Percentiles rank a stretch among this genome's conserved stretches.
phyloP scores from a whole-genome alignment of 2,329 filamentous ascomycete species.

The Trichoderma asperellum region DNA sequence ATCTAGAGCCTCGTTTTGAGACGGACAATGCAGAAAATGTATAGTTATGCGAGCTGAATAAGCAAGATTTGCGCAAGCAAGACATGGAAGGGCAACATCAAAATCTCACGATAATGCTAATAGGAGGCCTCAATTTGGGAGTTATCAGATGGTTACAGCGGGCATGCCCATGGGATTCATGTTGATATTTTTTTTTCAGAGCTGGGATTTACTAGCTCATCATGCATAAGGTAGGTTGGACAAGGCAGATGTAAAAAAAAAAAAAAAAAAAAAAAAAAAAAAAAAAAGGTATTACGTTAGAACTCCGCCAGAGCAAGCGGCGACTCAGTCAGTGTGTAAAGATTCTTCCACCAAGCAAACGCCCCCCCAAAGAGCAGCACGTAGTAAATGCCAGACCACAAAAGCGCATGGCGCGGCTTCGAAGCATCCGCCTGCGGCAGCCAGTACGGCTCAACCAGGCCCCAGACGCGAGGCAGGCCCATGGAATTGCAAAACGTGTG shows the following conservation, averaged over 20 bases:
- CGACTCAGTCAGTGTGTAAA: conserved; percentile 72
- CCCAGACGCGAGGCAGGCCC: conserved; percentile 86
- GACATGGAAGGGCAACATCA: conserved; percentile 7
- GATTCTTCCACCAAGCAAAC: conserved; percentile 67
- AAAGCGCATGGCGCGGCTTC: conserved; percentile 34
- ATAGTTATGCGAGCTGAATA: not conserved
- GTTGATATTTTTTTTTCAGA: not conserved
- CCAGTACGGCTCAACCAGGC: conserved; percentile 65
- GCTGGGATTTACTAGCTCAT: not conserved
- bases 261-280: not conserved
- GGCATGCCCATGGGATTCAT: not conserved
- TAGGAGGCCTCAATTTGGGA: not conserved
- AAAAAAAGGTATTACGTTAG: conserved; percentile 33
- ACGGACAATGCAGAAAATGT: not conserved
- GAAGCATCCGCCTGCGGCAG: conserved; percentile 35
- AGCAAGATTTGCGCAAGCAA: conserved; percentile 2
- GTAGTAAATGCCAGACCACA: conserved; percentile 83
- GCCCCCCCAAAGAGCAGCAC: conserved; percentile 72
- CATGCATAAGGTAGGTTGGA: not conserved
- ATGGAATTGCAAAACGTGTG: conserved; percentile 93
- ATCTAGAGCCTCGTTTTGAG: conserved; percentile 1
- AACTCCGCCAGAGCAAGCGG: conserved; percentile 39
- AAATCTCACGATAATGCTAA: not conserved
- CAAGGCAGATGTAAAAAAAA: not conserved
- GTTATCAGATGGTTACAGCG: conserved; percentile 3